Evolutionary conservation across 164 flowering plant genomes (phyloP).

Genomic region (Macadamia tetraphylla): DNA sequence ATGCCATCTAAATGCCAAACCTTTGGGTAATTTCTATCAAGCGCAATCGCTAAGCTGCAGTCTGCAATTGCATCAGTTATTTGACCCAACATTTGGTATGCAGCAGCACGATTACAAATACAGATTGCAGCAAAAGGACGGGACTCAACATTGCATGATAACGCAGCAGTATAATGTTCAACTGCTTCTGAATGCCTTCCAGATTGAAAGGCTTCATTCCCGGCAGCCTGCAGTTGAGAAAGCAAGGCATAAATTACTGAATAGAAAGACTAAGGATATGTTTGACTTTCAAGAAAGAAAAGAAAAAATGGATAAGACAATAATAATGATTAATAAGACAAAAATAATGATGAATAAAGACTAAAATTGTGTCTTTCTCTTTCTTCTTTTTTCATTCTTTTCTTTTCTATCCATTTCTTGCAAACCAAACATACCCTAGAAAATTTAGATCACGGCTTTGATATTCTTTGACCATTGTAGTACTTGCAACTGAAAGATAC

Average conservation of each 20-base stretch:
- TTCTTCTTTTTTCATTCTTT: no score
- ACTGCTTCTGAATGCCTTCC: constrained; percentile 75
- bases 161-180: constrained; percentile 78
- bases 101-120: constrained; percentile 97
- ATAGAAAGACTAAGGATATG: no score
- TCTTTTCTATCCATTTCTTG: no score
- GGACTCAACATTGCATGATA: constrained; percentile 65
- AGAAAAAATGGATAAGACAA: no score
- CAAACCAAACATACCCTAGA: no score
- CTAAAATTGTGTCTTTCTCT: no score
- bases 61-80: constrained; percentile 93
- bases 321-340: no score
- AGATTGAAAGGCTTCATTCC: constrained; percentile 79
- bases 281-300: no score
- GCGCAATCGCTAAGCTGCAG: constrained; percentile 90
- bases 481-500: neutral
- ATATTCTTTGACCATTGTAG: neutral
- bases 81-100: constrained; percentile 77
- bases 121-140: constrained; percentile 92
- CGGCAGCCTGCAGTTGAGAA: constrained; percentile 50
- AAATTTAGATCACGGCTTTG: no score
- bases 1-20: constrained; percentile 28
- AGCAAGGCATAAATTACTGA: no score
- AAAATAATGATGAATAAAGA: no score
- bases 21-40: constrained; percentile 78